phyloP scores from a whole-genome alignment of 768 basidiomycete species.

The Hericium coralloides region DNA sequence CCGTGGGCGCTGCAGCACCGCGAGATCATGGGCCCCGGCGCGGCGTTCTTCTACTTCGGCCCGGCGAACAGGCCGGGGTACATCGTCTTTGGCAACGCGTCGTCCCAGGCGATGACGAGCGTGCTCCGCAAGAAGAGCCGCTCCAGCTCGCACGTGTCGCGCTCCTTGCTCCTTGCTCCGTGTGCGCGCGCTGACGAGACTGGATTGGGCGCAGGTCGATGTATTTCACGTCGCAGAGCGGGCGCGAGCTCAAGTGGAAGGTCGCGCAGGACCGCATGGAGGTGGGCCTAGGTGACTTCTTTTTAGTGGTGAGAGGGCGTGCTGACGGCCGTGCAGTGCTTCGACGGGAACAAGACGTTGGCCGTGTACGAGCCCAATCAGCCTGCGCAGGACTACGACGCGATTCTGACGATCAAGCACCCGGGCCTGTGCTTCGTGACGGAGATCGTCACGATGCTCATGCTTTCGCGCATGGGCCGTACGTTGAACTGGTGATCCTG shows the following conservation, averaged over 20 bases:
- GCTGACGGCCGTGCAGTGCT: slow-evolving; percentile 31
- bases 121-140: slow-evolving; percentile 50
- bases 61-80: slow-evolving; percentile 53
- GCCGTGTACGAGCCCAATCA: slow-evolving; percentile 62
- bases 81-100: slow-evolving; percentile 60
- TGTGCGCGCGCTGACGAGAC: not conserved
- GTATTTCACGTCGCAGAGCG: slow-evolving; percentile 65
- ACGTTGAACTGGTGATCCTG: slow-evolving; percentile 40
- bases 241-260: slow-evolving; percentile 72
- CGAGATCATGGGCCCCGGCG: slow-evolving; percentile 72
- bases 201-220: slow-evolving; percentile 50
- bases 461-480: slow-evolving; percentile 63
- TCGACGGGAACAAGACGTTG: slow-evolving; percentile 46
- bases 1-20: slow-evolving; percentile 62
- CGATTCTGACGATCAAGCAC: slow-evolving; percentile 49
- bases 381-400: slow-evolving; percentile 47
- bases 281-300: slow-evolving; percentile 45
- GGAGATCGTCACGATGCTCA: slow-evolving; percentile 69
- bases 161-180: not conserved
- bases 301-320: not conserved
- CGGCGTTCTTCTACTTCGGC: slow-evolving; percentile 69
- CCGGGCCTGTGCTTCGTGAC: slow-evolving; percentile 57
- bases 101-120: slow-evolving; percentile 46
- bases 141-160: slow-evolving; percentile 46
- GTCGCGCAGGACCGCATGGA: slow-evolving; percentile 55